A percentile compares a stretch with the other conserved stretches of the same genome.
phyloP scores from a whole-genome alignment of 805 yeast species.

The Zygosaccharomyces rouxii region DNA sequence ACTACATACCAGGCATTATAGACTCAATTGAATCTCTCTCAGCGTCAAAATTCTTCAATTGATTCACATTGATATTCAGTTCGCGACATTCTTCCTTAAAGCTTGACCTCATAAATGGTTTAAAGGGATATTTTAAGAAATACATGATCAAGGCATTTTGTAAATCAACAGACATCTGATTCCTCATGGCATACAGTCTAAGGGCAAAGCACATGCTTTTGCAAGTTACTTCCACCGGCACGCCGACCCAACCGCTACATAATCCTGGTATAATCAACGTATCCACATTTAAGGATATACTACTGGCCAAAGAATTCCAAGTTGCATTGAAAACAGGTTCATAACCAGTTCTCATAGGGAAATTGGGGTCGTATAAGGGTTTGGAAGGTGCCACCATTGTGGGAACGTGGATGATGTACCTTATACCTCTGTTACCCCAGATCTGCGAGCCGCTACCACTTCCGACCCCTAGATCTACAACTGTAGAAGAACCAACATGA shows the following conservation, averaged over 20 bases:
- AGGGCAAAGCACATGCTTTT: conserved; percentile 32
- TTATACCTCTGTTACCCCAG: conserved; percentile 11
- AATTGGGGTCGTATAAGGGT: conserved; percentile 14
- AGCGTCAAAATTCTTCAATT: conserved; percentile 18
- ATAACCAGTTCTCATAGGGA: conserved; percentile 23
- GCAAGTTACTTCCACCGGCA: conserved; percentile 26
- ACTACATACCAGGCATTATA: conserved; percentile 17
- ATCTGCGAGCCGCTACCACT: neutral
- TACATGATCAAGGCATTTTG: conserved; percentile 28
- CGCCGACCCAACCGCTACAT: conserved; percentile 34
- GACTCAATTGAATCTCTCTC: conserved; percentile 17
- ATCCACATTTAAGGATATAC: conserved; percentile 22
- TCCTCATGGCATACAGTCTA: conserved; percentile 19
- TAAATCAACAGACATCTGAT: conserved; percentile 20
- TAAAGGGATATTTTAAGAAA: conserved; percentile 24
- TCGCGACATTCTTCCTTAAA: conserved; percentile 22
- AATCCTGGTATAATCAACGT: conserved; percentile 31
- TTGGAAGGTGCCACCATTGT: conserved; percentile 31
- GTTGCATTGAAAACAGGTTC: conserved; percentile 30
- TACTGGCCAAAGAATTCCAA: conserved; percentile 25
- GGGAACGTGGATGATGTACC: conserved; percentile 32
- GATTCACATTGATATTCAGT: conserved; percentile 17
- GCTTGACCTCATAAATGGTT: conserved; percentile 18
- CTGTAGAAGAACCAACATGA: conserved; percentile 26
- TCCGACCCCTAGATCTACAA: conserved; percentile 15